phyloP scores from a whole-genome alignment of 495 filamentous ascomycete species.

The Cercophora scortea region DNA sequence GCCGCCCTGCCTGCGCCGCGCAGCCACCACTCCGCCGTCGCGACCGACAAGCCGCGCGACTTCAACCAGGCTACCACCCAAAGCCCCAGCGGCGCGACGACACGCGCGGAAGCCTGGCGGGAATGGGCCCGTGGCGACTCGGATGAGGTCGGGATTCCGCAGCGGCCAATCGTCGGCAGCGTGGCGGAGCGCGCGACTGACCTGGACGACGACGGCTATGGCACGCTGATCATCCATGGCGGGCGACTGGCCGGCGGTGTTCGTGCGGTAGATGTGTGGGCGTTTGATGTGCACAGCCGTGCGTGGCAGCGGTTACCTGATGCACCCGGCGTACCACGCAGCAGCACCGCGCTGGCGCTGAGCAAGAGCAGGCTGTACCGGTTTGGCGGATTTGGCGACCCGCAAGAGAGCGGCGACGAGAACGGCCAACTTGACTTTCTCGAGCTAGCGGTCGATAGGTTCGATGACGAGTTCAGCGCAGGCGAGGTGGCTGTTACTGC shows the following conservation, averaged over 20 bases:
- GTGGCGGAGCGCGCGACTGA: conserved; percentile 39
- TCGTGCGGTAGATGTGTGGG: conserved; percentile 61
- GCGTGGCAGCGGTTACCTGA: conserved; percentile 55
- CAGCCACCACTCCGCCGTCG: conserved; percentile 40
- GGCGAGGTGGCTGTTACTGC: conserved; percentile 31
- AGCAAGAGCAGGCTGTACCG: conserved; percentile 52
- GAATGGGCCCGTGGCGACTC: conserved; percentile 37
- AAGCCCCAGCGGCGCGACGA: neutral
- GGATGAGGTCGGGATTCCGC: conserved; percentile 33
- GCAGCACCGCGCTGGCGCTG: conserved; percentile 56
- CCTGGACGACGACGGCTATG: conserved; percentile 40
- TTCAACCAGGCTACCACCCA: conserved; percentile 16
- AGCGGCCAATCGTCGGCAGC: conserved; percentile 38
- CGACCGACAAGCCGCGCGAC: conserved; percentile 38
- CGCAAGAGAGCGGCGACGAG: conserved; percentile 21
- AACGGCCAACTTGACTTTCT: conserved; percentile 57
- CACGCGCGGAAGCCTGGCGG: conserved; percentile 25
- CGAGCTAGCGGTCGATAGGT: conserved; percentile 40
- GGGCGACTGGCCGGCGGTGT: conserved; percentile 49
- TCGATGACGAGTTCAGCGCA: conserved; percentile 37
- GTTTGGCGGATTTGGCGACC: conserved; percentile 67
- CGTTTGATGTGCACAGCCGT: conserved; percentile 51
- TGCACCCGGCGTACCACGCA: conserved; percentile 53
- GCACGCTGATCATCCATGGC: conserved; percentile 62
- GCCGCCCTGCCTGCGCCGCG: conserved; percentile 24